Conservation (phyloP, 306 rosid species). For the Vachellia pachyceras region DNA sequence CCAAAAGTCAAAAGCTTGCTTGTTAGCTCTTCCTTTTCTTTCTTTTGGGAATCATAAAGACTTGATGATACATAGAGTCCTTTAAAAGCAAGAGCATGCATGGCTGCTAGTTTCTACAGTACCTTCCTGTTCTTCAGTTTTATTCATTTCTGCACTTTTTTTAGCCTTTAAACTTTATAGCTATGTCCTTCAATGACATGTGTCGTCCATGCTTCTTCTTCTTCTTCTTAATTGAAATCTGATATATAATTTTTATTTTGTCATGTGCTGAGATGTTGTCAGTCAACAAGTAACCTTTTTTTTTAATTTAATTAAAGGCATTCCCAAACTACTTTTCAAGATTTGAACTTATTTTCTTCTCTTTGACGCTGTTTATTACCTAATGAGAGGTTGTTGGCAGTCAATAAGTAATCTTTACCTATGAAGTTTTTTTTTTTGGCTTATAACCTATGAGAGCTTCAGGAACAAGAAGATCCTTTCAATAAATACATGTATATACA, state of each 20-base stretch:
- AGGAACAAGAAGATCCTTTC: background rate
- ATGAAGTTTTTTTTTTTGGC: no score
- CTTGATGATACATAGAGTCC: constrained; percentile 11
- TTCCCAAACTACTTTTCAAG: no score
- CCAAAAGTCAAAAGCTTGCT: constrained; percentile 26
- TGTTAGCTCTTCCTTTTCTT: background rate
- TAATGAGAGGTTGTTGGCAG: no score
- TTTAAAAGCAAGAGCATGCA: constrained; percentile 40
- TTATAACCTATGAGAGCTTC: background rate
- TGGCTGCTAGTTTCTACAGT: constrained; percentile 21
- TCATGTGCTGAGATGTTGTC: background rate
- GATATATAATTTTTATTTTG: background rate
- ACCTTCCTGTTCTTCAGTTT: constrained; percentile 1
- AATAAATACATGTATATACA: background rate
- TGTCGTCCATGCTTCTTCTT: background rate
- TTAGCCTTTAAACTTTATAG: background rate
- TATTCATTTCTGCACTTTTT: background rate
- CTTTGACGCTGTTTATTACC: no score
- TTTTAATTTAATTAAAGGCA: no score
- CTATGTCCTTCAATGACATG: background rate
- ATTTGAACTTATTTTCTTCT: no score
- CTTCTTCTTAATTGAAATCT: background rate
- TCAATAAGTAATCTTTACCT: no score
- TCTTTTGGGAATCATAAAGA: constrained; percentile 21
- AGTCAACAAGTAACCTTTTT: background rate